Evolutionary conservation across 2,329 filamentous ascomycete species (phyloP).

Genomic region (Alternaria rosae): DNA sequence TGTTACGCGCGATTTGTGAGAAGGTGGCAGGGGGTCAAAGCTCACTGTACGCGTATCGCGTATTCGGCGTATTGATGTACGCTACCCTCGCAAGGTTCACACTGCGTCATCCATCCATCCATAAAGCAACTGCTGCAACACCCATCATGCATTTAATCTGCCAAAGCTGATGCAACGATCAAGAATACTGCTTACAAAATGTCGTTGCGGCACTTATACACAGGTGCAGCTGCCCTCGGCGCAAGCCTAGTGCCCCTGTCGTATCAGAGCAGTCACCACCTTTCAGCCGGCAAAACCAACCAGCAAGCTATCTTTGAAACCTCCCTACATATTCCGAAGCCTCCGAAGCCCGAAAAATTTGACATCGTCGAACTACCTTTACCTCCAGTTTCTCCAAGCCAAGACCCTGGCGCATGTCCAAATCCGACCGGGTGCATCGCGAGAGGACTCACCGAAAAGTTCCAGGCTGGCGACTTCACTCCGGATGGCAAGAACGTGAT

Average conservation of each 20-base stretch:
- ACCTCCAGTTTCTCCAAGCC: slow-evolving; percentile 45
- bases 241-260: background rate
- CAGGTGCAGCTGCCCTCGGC: background rate
- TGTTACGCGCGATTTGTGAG: too few species aligned
- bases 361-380: slow-evolving; percentile 47
- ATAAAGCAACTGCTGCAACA: background rate
- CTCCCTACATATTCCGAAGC: background rate
- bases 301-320: background rate
- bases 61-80: background rate
- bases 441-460: slow-evolving; percentile 15
- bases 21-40: background rate
- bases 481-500: slow-evolving; percentile 56
- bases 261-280: background rate
- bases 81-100: background rate
- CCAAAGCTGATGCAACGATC: background rate
- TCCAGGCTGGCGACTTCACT: slow-evolving; percentile 48
- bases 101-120: background rate
- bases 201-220: background rate
- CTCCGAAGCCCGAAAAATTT: slow-evolving; percentile 18
- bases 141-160: background rate
- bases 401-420: slow-evolving; percentile 45
- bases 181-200: background rate
- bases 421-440: slow-evolving; percentile 50
- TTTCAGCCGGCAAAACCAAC: background rate
- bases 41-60: background rate